Evolutionary conservation across 1,139 yeast genomes (phyloP), one percentile per base, ranked within the genome.

Genomic region (Taphrina communis): DNA sequence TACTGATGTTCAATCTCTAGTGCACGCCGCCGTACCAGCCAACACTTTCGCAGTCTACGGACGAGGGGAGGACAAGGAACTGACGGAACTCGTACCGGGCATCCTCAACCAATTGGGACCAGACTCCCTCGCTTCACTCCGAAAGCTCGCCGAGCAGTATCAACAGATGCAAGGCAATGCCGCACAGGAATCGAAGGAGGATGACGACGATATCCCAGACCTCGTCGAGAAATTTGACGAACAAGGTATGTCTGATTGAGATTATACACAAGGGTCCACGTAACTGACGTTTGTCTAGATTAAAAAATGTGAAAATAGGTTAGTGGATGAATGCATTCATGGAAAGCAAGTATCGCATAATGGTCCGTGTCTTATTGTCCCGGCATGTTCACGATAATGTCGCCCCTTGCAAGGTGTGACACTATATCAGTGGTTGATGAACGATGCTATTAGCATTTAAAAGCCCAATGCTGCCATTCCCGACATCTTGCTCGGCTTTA

Each of bases 41-140:
- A 93, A 94, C 88, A 89, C 97, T 73, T 90, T 89, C 81, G 96
- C 96, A 75, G 88, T 94, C 85, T 89, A 92, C 81, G 99, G 99
- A 81, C 87, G 88, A 82, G 92, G 97, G 73, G 96, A 91, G 82
- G 96, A 90, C 83, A 93, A 92, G 87, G 87, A 88, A 75, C 86
- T 94, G 77, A 89, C 95, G 76, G 97, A 93, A 78, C 88, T 94
- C 83, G 87, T 94, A 77, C 99, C 98, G 78, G 90, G 87, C 81
- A 91, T 94, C 81, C 87, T 94, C 80, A 94, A 97, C 76, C 97
- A 94, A 84, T 86, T 94, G 82, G 97, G 98, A 77, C 91, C 97
- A 76, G 98, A 94, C 82, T 90, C 95, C 82, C 87, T 92, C 80
- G 91, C 89, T 79, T 88, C 91, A 81, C 86, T 94, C 81, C 88